These are phyloP conservation scores for Rhododendron ovatum DNA, from an alignment of 148 eudicot species.

Conservation along the genomic window DNA sequence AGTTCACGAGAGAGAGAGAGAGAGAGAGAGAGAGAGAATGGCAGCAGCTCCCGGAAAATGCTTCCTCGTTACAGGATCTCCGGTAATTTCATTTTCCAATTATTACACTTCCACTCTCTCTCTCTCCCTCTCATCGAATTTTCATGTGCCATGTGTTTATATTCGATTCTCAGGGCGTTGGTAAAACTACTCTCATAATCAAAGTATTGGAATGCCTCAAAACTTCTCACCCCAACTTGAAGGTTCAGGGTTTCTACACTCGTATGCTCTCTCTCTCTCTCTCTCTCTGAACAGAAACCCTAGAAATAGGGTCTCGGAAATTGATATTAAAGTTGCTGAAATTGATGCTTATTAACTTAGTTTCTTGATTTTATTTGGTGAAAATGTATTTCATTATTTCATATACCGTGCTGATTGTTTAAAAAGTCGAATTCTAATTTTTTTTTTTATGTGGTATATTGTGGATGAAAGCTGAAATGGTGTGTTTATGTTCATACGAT, in stretches of 20 bases:
- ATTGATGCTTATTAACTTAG: background rate
- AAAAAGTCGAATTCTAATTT: background rate
- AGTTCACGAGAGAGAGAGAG: too few species aligned
- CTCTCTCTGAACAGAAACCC: background rate
- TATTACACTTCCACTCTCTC: background rate
- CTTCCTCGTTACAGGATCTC: conserved; percentile 72
- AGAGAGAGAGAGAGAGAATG: conserved; percentile 27
- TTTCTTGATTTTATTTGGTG: background rate
- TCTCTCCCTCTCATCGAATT: background rate
- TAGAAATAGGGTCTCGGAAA: background rate
- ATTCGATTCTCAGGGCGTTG: conserved; percentile 51
- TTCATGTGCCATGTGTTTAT: background rate
- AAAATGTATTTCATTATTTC: background rate
- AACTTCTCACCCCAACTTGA: conserved; percentile 62
- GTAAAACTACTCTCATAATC: conserved; percentile 68
- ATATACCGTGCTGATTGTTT: background rate
- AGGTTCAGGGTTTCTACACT: conserved; percentile 85
- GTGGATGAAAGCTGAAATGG: background rate
- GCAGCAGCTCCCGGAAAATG: conserved; percentile 68
- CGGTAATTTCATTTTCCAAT: conserved; percentile 25
- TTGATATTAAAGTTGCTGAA: background rate
- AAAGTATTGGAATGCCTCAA: conserved; percentile 54
- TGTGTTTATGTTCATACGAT: background rate
- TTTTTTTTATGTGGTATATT: background rate
- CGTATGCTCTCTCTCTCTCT: conserved; percentile 37